These are phyloP conservation scores for Diutina catenulata DNA, from an alignment of 1,139 yeast species.

Conservation along the genomic window DNA sequence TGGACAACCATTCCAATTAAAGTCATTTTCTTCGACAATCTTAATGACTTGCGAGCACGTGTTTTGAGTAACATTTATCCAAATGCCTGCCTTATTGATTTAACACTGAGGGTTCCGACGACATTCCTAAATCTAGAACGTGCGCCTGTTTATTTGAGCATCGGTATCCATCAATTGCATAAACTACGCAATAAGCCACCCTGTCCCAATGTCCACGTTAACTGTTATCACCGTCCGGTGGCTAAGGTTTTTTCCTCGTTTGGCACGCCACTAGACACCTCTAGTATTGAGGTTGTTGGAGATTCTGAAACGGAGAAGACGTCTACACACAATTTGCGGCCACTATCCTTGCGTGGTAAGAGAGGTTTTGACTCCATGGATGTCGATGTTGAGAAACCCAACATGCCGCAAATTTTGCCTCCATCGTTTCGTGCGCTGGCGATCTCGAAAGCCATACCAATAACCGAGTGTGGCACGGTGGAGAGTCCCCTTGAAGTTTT, in stretches of 20 bases:
- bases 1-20: background rate
- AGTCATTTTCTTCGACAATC: background rate
- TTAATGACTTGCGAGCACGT: background rate
- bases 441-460: no score
- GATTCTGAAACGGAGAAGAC: no score
- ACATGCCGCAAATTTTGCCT: no score
- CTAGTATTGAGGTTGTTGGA: no score
- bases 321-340: no score
- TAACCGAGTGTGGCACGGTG: no score
- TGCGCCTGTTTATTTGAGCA: background rate
- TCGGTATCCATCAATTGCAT: constrained; percentile 3
- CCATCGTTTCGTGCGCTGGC: no score
- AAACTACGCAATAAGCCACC: background rate
- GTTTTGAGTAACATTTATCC: background rate
- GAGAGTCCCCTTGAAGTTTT: background rate
- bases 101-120: background rate
- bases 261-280: no score
- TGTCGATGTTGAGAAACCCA: no score
- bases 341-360: no score
- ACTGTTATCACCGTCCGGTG: constrained; percentile 1
- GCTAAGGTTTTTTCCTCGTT: background rate
- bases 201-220: background rate
- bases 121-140: background rate
- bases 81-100: background rate
- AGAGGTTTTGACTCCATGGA: no score